Percentiles rank a stretch among this genome's conserved stretches.
phyloP scores from a whole-genome alignment of 192 early-diverging fungal species.

The Coemansia sp. region DNA sequence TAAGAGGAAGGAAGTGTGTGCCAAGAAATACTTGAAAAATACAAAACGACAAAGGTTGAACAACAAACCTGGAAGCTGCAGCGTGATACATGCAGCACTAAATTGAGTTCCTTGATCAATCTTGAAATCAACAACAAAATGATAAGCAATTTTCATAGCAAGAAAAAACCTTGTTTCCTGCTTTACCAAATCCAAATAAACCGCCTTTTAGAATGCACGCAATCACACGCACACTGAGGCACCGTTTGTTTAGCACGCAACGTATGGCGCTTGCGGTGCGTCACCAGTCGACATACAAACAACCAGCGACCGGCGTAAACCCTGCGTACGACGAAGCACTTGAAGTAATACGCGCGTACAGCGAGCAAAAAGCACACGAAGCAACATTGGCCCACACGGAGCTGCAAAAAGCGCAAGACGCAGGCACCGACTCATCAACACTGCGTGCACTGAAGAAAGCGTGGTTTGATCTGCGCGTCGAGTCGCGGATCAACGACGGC shows the following conservation, averaged over 20 bases:
- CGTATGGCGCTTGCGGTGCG: neutral
- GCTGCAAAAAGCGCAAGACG: conserved; percentile 27
- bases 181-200: too few relatives aligned
- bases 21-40: too few relatives aligned
- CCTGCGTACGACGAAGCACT: conserved; percentile 75
- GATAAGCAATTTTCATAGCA: too few relatives aligned
- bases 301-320: conserved; percentile 60
- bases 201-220: neutral
- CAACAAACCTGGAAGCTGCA: too few relatives aligned
- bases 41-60: too few relatives aligned
- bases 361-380: conserved; percentile 41
- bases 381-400: conserved; percentile 23
- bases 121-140: too few relatives aligned
- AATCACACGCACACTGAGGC: neutral
- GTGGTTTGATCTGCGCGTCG: conserved; percentile 59
- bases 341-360: conserved; percentile 66
- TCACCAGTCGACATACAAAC: conserved; percentile 52
- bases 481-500: conserved; percentile 67
- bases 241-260: neutral
- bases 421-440: conserved; percentile 33
- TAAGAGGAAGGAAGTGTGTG: too few relatives aligned
- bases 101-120: too few relatives aligned
- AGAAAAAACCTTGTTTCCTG: too few relatives aligned
- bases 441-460: conserved; percentile 55
- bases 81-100: too few relatives aligned